A percentile compares a stretch with the other conserved stretches of the same genome.
Conservation (phyloP, 23 red algal genomes). For the Cyanidioschyzon merolae region DNA sequence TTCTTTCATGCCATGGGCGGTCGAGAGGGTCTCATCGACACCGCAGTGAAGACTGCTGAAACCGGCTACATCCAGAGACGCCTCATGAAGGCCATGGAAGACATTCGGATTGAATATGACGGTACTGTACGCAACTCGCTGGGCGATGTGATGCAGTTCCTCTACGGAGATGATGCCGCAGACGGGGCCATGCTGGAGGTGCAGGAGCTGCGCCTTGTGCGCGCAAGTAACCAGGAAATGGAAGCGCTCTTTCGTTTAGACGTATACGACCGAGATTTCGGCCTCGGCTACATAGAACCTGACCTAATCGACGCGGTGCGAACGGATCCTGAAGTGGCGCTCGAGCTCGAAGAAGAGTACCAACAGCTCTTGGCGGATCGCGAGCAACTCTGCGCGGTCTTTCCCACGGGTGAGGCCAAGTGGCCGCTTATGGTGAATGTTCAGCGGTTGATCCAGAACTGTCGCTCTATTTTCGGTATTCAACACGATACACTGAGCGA, state of each 20-base stretch:
- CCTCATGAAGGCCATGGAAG: slow-evolving; percentile 97
- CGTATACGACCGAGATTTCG: slow-evolving; percentile 59
- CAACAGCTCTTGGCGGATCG: slow-evolving; percentile 66
- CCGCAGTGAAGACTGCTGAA: slow-evolving; percentile 97
- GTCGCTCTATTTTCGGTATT: slow-evolving; percentile 54
- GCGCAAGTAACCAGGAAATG: slow-evolving; percentile 49
- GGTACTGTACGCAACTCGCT: slow-evolving; percentile 85
- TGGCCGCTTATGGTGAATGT: slow-evolving; percentile 82
- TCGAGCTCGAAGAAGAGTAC: slow-evolving; percentile 49
- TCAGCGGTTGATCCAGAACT: slow-evolving; percentile 80
- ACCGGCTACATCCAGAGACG: slow-evolving; percentile 98
- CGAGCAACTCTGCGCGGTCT: slow-evolving; percentile 48
- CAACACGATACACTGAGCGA: slow-evolving; percentile 41
- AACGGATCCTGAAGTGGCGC: slow-evolving; percentile 51
- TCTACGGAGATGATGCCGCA: slow-evolving; percentile 93
- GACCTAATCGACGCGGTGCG: slow-evolving; percentile 67
- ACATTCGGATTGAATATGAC: slow-evolving; percentile 90
- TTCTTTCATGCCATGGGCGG: slow-evolving; percentile 99
- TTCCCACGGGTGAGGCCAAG: slow-evolving; percentile 63
- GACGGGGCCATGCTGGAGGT: slow-evolving; percentile 84
- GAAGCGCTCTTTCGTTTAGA: slow-evolving; percentile 46
- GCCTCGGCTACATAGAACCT: slow-evolving; percentile 49
- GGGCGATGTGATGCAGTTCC: slow-evolving; percentile 77
- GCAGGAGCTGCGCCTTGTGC: slow-evolving; percentile 47
- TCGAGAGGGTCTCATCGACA: slow-evolving; percentile 98